Percentiles rank a stretch among this genome's conserved stretches.
These are phyloP conservation scores for Crithidia expoeki DNA, from an alignment of 208 protist species.

Conservation along the genomic window DNA sequence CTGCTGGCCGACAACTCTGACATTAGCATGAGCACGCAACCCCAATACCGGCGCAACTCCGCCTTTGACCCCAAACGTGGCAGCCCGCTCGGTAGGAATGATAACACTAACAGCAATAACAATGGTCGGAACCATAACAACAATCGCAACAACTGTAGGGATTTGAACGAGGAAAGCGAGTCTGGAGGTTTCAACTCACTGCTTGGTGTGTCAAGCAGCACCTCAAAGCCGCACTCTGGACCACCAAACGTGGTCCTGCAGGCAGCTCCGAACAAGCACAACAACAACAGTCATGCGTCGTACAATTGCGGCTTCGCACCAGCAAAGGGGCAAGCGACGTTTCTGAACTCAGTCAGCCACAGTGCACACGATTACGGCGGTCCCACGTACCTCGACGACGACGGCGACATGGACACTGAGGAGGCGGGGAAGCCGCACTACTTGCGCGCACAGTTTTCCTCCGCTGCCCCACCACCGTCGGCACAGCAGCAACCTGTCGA, in stretches of 20 bases:
- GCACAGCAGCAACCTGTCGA: conserved; percentile 3
- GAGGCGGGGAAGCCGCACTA: conserved; percentile 4
- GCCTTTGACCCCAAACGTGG: neutral
- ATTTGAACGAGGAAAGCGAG: conserved; percentile 14
- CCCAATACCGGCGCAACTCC: conserved; percentile 9
- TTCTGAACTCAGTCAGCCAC: conserved; percentile 9
- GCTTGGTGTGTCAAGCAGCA: conserved; percentile 4
- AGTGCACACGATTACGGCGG: conserved; percentile 5
- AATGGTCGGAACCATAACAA: neutral
- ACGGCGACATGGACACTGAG: conserved; percentile 8
- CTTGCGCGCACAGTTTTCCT: neutral
- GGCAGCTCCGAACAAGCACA: neutral
- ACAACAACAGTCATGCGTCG: neutral
- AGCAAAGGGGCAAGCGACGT: neutral
- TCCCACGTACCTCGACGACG: conserved; percentile 27
- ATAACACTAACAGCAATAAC: neutral
- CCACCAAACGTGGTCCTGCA: neutral
- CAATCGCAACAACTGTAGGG: neutral
- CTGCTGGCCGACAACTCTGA: neutral
- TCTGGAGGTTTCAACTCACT: neutral
- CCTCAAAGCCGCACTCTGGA: conserved; percentile 1
- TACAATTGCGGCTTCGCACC: neutral
- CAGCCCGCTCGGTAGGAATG: neutral
- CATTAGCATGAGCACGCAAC: conserved; percentile 18
- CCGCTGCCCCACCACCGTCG: neutral